phyloP scores from a whole-genome alignment of 805 yeast genomes.

The Saccharomycopsis selenospora region DNA sequence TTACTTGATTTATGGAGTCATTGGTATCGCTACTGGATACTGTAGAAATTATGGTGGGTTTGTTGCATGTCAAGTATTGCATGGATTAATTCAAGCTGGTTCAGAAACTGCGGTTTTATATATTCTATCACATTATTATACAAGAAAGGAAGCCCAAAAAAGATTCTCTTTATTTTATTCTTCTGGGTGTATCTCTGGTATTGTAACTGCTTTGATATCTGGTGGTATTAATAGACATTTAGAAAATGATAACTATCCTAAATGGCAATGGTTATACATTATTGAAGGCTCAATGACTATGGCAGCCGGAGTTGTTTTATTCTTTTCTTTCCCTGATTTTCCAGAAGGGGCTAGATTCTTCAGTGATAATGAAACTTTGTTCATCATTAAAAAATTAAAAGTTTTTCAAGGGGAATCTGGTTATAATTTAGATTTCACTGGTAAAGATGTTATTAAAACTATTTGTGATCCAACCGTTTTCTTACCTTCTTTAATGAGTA shows the following conservation, averaged over 20 bases:
- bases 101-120: slow-evolving; percentile 72
- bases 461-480: slow-evolving; percentile 54
- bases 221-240: slow-evolving; percentile 37
- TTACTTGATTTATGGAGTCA: slow-evolving; percentile 55
- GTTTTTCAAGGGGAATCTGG: slow-evolving; percentile 41
- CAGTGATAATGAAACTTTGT: slow-evolving; percentile 38
- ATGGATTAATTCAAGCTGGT: slow-evolving; percentile 64
- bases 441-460: slow-evolving; percentile 37
- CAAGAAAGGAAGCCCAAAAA: slow-evolving; percentile 57
- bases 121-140: slow-evolving; percentile 57
- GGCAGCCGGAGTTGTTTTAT: slow-evolving; percentile 29
- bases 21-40: slow-evolving; percentile 58
- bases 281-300: slow-evolving; percentile 42
- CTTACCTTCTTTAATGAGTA: slow-evolving; percentile 52
- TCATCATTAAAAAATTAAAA: slow-evolving; percentile 48
- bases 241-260: slow-evolving; percentile 47
- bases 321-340: slow-evolving; percentile 34
- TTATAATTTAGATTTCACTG: slow-evolving; percentile 38
- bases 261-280: slow-evolving; percentile 45
- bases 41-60: slow-evolving; percentile 50
- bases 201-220: slow-evolving; percentile 59
- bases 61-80: slow-evolving; percentile 52
- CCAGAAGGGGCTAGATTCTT: slow-evolving; percentile 35
- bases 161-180: slow-evolving; percentile 62
- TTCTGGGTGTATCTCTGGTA: slow-evolving; percentile 71